Evolutionary conservation across 805 yeast species (phyloP).

Genomic region (Sungouiozyma ichnusensis): DNA sequence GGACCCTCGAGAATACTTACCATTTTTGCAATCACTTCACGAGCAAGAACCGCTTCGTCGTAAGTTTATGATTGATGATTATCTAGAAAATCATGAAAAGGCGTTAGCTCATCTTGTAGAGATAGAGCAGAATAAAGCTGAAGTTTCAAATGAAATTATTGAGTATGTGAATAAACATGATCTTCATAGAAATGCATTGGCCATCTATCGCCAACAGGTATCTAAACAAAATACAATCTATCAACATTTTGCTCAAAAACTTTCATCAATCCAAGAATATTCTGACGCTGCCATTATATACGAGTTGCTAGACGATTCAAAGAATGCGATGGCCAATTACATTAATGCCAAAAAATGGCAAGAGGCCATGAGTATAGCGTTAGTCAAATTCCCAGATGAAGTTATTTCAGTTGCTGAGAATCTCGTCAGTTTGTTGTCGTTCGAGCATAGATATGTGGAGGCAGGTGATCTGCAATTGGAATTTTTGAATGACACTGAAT

Average conservation of each 20-base stretch:
- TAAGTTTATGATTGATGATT: conserved; percentile 68
- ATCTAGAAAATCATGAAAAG: conserved; percentile 52
- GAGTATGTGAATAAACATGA: conserved; percentile 60
- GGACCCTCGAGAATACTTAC: conserved; percentile 94
- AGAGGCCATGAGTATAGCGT: conserved; percentile 63
- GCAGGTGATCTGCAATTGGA: conserved; percentile 69
- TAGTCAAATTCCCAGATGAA: conserved; percentile 31
- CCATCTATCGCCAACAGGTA: conserved; percentile 46
- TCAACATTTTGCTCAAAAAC: conserved; percentile 48
- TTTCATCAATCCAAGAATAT: conserved; percentile 47
- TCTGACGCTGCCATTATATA: conserved; percentile 70
- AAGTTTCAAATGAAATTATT: conserved; percentile 46
- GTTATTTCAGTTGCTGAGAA: conserved; percentile 43
- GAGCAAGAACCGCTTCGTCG: conserved; percentile 56
- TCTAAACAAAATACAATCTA: conserved; percentile 46
- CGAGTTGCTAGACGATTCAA: conserved; percentile 51
- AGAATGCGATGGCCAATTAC: conserved; percentile 61
- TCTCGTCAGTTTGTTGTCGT: conserved; percentile 49
- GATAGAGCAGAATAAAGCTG: conserved; percentile 28
- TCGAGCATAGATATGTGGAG: conserved; percentile 61
- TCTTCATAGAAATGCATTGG: conserved; percentile 60
- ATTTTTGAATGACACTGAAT: conserved; percentile 49
- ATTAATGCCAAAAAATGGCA: conserved; percentile 69
- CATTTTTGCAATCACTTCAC: conserved; percentile 75
- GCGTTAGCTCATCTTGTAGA: conserved; percentile 60